phyloP scores from a whole-genome alignment of 768 basidiomycete species.

The Cystofilobasidium ferigula region DNA sequence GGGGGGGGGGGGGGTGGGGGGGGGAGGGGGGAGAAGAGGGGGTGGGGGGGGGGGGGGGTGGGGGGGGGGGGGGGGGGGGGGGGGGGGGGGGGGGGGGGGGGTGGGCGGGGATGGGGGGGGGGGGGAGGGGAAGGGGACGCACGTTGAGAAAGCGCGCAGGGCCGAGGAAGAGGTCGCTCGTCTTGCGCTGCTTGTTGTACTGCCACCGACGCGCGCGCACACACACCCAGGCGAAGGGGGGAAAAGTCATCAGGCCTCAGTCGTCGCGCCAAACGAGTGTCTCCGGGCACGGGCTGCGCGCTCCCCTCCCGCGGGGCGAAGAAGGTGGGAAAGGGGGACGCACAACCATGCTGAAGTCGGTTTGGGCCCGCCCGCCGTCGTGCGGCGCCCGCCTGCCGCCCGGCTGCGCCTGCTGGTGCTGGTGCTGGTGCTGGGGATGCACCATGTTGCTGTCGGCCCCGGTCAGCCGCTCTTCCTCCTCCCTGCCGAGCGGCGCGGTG shows the following conservation, averaged over 20 bases:
- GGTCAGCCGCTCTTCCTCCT: not conserved
- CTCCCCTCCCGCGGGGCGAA: too few species aligned
- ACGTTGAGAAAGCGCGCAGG: constrained; percentile 17
- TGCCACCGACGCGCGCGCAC: too few species aligned
- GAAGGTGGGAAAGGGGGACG: too few species aligned
- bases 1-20: too few species aligned
- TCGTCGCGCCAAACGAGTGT: too few species aligned
- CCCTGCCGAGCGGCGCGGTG: not conserved
- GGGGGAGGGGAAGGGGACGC: not conserved
- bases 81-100: not conserved
- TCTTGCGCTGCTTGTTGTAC: not conserved
- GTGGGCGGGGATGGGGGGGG: not conserved
- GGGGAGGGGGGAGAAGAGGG: too few species aligned
- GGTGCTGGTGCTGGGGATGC: not conserved
- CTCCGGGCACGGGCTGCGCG: too few species aligned
- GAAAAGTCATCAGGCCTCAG: too few species aligned
- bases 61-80: not conserved
- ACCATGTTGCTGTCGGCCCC: not conserved
- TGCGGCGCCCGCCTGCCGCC: not conserved
- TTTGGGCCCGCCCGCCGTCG: not conserved
- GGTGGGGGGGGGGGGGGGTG: not conserved
- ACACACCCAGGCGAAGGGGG: too few species aligned
- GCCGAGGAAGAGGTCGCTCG: constrained; percentile 9
- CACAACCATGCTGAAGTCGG: not conserved
- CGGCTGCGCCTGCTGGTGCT: not conserved